A percentile compares a stretch with the other conserved stretches of the same genome.
Conservation (phyloP, 1,284 basidiomycete genomes). For the Amylostereum areolatum region DNA sequence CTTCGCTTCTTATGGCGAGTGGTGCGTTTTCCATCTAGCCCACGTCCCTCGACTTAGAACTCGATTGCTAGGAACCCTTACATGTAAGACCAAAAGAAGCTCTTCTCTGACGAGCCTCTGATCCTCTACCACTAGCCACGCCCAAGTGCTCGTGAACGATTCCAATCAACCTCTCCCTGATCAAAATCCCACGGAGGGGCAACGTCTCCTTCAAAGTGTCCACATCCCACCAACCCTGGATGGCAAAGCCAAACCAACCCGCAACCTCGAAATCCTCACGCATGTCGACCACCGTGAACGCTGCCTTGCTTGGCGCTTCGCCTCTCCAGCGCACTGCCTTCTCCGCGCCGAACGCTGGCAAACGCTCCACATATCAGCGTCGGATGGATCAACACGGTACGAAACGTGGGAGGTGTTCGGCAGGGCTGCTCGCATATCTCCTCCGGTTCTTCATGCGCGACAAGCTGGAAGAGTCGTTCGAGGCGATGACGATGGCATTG, state of each 20-base stretch:
- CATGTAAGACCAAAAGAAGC: constrained; percentile 34
- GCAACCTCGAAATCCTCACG: constrained; percentile 32
- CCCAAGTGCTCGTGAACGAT: constrained; percentile 43
- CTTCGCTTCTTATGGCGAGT: constrained; percentile 45
- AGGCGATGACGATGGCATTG: constrained; percentile 52
- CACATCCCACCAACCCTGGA: constrained; percentile 55
- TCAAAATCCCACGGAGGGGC: constrained; percentile 43
- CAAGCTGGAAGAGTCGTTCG: constrained; percentile 41
- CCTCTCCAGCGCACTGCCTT: constrained; percentile 40
- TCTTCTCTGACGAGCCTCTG: neutral
- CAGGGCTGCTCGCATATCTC: constrained; percentile 51
- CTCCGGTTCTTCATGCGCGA: constrained; percentile 38
- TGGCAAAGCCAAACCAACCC: constrained; percentile 17
- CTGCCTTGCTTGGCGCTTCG: constrained; percentile 51
- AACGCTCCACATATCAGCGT: constrained; percentile 39
- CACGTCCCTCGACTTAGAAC: neutral
- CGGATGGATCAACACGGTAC: constrained; percentile 51
- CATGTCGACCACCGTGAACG: constrained; percentile 44
- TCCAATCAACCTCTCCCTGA: constrained; percentile 34
- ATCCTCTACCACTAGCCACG: constrained; percentile 34
- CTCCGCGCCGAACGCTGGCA: constrained; percentile 60
- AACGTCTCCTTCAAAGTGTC: constrained; percentile 42
- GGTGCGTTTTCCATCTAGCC: constrained; percentile 25
- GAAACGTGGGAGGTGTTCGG: constrained; percentile 59
- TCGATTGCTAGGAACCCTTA: constrained; percentile 54